Evolutionary conservation across 2,329 filamentous ascomycete species (phyloP).

Genomic region (Aureobasidium sp.): DNA sequence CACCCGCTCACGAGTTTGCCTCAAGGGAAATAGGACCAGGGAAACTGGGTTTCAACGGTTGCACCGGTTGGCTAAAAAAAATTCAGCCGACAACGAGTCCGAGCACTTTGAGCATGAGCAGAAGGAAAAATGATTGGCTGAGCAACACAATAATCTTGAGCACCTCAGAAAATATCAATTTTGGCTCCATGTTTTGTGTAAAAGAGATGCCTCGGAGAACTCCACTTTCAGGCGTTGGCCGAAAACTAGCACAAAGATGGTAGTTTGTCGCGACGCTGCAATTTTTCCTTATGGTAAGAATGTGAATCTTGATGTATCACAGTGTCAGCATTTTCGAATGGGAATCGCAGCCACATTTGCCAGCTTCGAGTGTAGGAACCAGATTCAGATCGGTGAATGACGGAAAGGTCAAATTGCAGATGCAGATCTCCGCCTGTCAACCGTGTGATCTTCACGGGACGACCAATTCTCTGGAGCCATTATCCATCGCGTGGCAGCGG

Average conservation of each 20-base stretch:
- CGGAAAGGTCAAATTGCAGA: constrained; percentile 7
- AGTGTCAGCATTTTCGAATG: not conserved
- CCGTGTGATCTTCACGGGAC: constrained; percentile 9
- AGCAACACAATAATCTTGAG: not conserved
- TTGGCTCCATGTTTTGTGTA: not conserved
- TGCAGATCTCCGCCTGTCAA: constrained; percentile 10
- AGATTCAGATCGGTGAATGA: not conserved
- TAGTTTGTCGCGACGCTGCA: not conserved
- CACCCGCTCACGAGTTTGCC: not conserved
- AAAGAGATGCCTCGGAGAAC: not conserved
- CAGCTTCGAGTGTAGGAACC: not conserved
- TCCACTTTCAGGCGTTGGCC: not conserved
- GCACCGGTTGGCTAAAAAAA: not conserved
- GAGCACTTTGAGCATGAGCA: not conserved
- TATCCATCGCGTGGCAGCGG: not conserved
- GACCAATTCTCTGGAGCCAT: not conserved
- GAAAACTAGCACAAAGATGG: not conserved
- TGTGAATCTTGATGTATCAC: not conserved
- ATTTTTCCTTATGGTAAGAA: not conserved
- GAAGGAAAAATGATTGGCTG: not conserved
- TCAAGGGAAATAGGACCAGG: not conserved
- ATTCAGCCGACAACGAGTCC: not conserved
- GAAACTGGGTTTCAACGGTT: not conserved
- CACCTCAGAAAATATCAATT: not conserved
- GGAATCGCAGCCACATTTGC: not conserved